Evolutionary conservation across 1,139 yeast species (phyloP).

Genomic region (Arxiozyma slooffiae): DNA sequence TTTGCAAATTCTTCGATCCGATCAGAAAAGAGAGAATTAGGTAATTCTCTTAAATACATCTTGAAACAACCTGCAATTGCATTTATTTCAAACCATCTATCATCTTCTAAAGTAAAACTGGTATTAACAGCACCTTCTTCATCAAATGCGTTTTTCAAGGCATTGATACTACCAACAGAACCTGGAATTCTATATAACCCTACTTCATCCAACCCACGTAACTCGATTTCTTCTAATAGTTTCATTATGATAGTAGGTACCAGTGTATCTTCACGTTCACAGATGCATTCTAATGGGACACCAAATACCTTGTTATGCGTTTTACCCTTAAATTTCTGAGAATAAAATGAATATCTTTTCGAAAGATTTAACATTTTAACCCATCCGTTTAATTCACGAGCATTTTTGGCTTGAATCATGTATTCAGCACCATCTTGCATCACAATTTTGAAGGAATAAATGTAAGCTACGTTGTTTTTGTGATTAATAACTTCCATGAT

Average conservation of each 20-base stretch:
- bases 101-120: conserved; percentile 52
- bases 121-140: conserved; percentile 42
- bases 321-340: conserved; percentile 33
- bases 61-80: conserved; percentile 87
- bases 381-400: conserved; percentile 72
- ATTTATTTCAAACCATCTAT: conserved; percentile 70
- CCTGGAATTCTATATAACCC: conserved; percentile 92
- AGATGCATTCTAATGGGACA: conserved; percentile 69
- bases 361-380: conserved; percentile 38
- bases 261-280: conserved; percentile 54
- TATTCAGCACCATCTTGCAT: conserved; percentile 46
- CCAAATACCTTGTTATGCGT: conserved; percentile 60
- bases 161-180: conserved; percentile 66
- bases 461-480: conserved; percentile 29
- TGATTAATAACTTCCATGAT: conserved; percentile 27
- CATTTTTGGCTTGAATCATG: conserved; percentile 58
- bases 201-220: conserved; percentile 77
- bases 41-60: conserved; percentile 74
- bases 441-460: conserved; percentile 49
- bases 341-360: conserved; percentile 36
- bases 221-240: conserved; percentile 65
- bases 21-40: conserved; percentile 71
- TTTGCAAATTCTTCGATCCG: conserved; percentile 42
- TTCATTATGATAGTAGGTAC: conserved; percentile 60
- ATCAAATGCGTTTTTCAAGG: conserved; percentile 66